A percentile compares a stretch with the other conserved stretches of the same genome.
Evolutionary conservation across 192 early-diverging fungal genomes (phyloP).

Genomic region (Rhizophagus clarus): DNA sequence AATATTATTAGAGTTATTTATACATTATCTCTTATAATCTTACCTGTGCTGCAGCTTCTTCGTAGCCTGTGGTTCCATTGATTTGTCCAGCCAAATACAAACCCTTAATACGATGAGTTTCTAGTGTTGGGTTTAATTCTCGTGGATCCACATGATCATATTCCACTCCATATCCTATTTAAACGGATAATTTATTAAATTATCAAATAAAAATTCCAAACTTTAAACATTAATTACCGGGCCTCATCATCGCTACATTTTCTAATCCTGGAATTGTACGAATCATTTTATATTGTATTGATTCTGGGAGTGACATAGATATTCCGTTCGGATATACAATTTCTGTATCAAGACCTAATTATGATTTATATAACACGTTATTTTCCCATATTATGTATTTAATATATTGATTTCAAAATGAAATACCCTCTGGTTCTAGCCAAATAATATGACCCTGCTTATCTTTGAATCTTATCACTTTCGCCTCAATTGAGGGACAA

Average conservation of each 20-base stretch:
- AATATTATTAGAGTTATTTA: background rate
- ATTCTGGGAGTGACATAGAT: conserved; percentile 82
- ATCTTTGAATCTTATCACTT: conserved; percentile 71
- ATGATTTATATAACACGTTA: background rate
- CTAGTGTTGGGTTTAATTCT: conserved; percentile 71
- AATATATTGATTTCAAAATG: background rate
- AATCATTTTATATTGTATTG: conserved; percentile 69
- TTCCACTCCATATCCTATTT: conserved; percentile 76
- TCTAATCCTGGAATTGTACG: conserved; percentile 75
- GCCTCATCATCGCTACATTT: conserved; percentile 70
- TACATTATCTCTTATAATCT: background rate
- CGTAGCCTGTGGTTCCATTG: conserved; percentile 87
- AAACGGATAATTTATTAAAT: background rate
- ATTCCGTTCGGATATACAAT: conserved; percentile 83
- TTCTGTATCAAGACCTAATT: conserved; percentile 61
- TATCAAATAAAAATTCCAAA: background rate
- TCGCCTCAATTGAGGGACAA: conserved; percentile 83
- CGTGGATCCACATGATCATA: conserved; percentile 86
- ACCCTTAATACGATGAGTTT: conserved; percentile 77
- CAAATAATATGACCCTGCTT: conserved; percentile 72
- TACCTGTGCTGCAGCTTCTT: conserved; percentile 77
- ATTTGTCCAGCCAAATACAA: conserved; percentile 84
- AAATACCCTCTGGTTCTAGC: conserved; percentile 76
- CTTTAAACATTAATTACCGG: conserved; percentile 42
- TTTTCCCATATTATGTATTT: background rate